Conservation (phyloP, 306 rosid genomes). For the Mucuna pruriens region DNA sequence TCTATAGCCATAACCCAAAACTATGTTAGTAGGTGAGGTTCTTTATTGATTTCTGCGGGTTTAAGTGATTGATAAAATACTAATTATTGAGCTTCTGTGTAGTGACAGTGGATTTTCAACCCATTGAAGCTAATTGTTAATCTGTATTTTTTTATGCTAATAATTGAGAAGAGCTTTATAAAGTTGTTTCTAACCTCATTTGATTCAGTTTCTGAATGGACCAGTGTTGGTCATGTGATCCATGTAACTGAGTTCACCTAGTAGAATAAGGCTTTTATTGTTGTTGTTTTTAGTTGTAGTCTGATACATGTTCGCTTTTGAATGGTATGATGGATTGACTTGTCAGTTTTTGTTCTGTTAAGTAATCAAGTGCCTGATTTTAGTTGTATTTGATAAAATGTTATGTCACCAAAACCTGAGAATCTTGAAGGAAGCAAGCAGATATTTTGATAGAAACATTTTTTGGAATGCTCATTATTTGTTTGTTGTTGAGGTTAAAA, state of each 20-base stretch:
- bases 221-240: neutral
- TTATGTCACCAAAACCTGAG: neutral
- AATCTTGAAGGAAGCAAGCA: conserved; percentile 28
- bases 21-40: conserved; percentile 81
- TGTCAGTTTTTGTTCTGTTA: neutral
- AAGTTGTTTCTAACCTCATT: neutral
- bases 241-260: too few species aligned
- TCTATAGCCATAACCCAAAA: conserved; percentile 95
- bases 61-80: neutral
- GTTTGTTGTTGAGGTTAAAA: conserved; percentile 10
- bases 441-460: conserved; percentile 18
- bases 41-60: conserved; percentile 6
- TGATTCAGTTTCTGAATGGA: neutral
- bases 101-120: neutral
- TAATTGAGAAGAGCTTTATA: neutral
- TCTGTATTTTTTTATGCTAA: neutral
- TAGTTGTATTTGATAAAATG: neutral
- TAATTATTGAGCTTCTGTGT: neutral
- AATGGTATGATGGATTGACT: conserved; percentile 1
- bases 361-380: neutral
- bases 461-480: neutral
- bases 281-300: conserved; percentile 5
- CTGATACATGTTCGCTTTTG: neutral
- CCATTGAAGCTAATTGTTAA: conserved; percentile 1
- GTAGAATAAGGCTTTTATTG: too few species aligned